Conservation (phyloP, 768 basidiomycete genomes). For the Boletellus ananas region DNA sequence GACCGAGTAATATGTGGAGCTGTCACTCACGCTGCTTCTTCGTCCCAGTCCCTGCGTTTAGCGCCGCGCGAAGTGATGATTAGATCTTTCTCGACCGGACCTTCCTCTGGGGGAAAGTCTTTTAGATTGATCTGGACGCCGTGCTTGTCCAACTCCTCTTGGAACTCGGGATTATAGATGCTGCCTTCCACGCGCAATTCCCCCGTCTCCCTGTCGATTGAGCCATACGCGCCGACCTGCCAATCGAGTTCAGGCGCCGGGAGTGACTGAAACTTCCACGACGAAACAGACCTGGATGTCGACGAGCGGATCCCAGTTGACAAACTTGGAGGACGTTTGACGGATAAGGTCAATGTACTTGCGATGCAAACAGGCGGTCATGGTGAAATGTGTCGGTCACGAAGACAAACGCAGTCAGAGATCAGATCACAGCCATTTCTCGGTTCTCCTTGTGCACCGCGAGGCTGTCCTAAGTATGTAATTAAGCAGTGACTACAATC, state of each 20-base stretch:
- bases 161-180: constrained; percentile 28
- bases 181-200: constrained; percentile 32
- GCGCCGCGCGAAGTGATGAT: constrained; percentile 21
- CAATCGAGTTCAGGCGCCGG: neutral
- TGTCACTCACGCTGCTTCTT: constrained; percentile 14
- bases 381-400: neutral
- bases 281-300: constrained; percentile 21
- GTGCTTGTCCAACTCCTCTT: constrained; percentile 14
- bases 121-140: constrained; percentile 10
- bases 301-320: constrained; percentile 35
- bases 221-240: constrained; percentile 37
- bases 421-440: too few relatives aligned
- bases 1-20: neutral
- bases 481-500: too few relatives aligned
- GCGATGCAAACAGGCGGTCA: constrained; percentile 17
- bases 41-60: constrained; percentile 12
- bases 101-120: constrained; percentile 14
- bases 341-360: constrained; percentile 37
- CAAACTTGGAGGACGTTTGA: constrained; percentile 31
- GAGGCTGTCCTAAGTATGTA: too few relatives aligned
- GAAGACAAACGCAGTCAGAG: neutral
- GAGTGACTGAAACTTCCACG: neutral
- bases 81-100: constrained; percentile 20
- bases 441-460: too few relatives aligned
- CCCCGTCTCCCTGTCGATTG: constrained; percentile 29